Evolutionary conservation across 2,329 filamentous ascomycete species (phyloP), one percentile per base, ranked within the genome.

Genomic region (Chaetomium sp.): DNA sequence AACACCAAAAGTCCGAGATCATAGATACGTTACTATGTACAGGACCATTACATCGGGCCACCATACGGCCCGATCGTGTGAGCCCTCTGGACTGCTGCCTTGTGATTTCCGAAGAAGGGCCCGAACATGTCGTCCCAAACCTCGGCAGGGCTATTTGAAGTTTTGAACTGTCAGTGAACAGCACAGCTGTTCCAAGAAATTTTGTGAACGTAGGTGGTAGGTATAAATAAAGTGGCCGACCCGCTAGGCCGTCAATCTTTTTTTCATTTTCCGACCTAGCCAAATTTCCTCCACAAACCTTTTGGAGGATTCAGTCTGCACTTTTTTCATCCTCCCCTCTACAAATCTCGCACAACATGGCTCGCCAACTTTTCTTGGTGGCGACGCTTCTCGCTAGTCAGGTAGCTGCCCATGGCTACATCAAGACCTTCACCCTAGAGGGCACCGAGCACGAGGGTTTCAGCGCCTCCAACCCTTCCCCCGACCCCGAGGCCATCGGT

Each of bases 401-500:
- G 35, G 46, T 49, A 3, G 46, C 46, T 32, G 35, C 35, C 46
- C 46, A 49, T 12, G 46, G 46, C 19, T 49, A 49, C 36, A 49
- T 49, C 46, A 49, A 49, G 2, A 49, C 46, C 9, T 49, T 49
- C 36, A 49, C 46, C 5, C 36, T 49, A n/a, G 46, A 49, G 35
- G 46, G 46, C n/a, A 36, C 33, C 36, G 46, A 49, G 9, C 33
- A 49, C 46, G 46, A 49, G 46, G 46, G 46, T 11, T 49, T 38
- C 36, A 49, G 46, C 46, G 14, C 14, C 14, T 49, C 9, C 35
- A 49, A 49, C 46, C 46, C 46, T 32, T 38, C 46, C 8, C 46
- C 46, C 46, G 46, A 38, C 36, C 35, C 46, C 8, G 32, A 49
- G 35, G 46, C 46, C 36, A 49, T 49, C 46, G 36, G 46, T 19